Conservation (phyloP, 208 protist genomes). For the Blechomonas ayalai region DNA sequence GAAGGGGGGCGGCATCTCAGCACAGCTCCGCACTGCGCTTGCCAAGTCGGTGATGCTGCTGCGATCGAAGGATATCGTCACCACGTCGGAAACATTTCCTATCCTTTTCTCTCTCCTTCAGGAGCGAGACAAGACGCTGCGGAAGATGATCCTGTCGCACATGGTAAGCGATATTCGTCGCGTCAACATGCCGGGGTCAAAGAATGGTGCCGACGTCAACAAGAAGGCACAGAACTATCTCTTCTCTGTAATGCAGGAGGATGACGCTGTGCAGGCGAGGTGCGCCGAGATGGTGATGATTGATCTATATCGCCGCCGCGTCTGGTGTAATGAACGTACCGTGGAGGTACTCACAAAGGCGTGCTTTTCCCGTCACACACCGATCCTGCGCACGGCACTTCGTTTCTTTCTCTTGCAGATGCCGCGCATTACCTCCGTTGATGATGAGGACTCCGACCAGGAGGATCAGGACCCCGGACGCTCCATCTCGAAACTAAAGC, state of each 20-base stretch:
- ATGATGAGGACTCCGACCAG: constrained; percentile 69
- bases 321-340: constrained; percentile 91
- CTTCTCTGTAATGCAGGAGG: constrained; percentile 92
- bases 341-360: constrained; percentile 95
- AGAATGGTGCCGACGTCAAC: constrained; percentile 90
- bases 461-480: constrained; percentile 67
- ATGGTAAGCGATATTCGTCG: constrained; percentile 94
- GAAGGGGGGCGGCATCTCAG: constrained; percentile 63
- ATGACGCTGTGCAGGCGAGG: constrained; percentile 87
- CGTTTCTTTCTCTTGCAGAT: constrained; percentile 94
- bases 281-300: constrained; percentile 96
- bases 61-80: constrained; percentile 87
- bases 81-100: constrained; percentile 80
- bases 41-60: constrained; percentile 93
- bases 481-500: constrained; percentile 83
- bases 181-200: constrained; percentile 82
- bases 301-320: constrained; percentile 94
- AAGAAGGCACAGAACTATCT: constrained; percentile 94
- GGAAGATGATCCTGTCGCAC: constrained; percentile 83
- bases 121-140: constrained; percentile 91
- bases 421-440: constrained; percentile 68
- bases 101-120: constrained; percentile 96
- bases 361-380: constrained; percentile 89
- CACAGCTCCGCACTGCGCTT: constrained; percentile 75
- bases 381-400: constrained; percentile 91